Conservation (phyloP, 1,284 basidiomycete species). For the Rhodotorula sp. region DNA sequence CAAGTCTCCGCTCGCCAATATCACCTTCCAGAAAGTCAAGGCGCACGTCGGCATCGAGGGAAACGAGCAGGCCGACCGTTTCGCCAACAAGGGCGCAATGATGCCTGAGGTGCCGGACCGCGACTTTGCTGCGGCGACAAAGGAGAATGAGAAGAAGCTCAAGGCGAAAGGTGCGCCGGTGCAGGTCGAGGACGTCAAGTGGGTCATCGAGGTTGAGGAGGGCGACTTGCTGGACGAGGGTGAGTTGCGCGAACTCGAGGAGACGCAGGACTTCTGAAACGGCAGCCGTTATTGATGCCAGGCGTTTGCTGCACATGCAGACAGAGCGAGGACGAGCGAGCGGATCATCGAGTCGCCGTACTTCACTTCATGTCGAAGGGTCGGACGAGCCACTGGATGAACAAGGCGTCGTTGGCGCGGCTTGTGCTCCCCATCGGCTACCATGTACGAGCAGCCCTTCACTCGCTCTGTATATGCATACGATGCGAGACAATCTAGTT, state of each 20-base stretch:
- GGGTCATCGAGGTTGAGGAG: conserved; percentile 21
- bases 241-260: conserved; percentile 25
- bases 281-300: background rate
- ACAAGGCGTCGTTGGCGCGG: too few relatives aligned
- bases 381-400: too few relatives aligned
- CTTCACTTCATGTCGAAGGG: background rate
- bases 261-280: conserved; percentile 21
- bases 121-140: conserved; percentile 50
- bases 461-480: too few relatives aligned
- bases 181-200: conserved; percentile 18
- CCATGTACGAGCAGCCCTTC: too few relatives aligned
- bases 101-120: conserved; percentile 53
- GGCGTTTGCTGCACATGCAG: background rate
- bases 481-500: too few relatives aligned
- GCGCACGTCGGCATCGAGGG: conserved; percentile 69
- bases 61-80: conserved; percentile 72
- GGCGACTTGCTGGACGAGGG: conserved; percentile 17
- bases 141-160: conserved; percentile 19
- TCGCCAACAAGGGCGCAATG: conserved; percentile 61
- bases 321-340: background rate
- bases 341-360: background rate
- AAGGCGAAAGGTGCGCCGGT: background rate
- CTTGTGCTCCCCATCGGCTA: too few relatives aligned
- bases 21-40: conserved; percentile 63
- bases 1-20: conserved; percentile 40